Percentiles rank a stretch among this genome's conserved stretches.
These are phyloP conservation scores for Peniophora sp. DNA, from an alignment of 1,284 basidiomycete genomes.

Conservation along the genomic window DNA sequence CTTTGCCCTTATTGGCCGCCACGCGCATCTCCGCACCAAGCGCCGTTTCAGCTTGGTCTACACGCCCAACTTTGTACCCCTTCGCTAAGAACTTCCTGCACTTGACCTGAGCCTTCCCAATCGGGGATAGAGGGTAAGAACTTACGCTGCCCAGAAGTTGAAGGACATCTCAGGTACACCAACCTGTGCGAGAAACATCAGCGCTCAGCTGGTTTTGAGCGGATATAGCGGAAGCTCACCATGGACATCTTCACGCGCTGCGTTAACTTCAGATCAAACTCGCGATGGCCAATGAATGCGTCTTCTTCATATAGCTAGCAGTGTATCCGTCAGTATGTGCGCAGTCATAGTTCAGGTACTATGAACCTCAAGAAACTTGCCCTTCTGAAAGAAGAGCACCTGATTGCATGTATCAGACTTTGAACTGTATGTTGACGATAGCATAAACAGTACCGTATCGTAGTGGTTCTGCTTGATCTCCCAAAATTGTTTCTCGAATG, in stretches of 20 bases:
- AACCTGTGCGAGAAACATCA: slow-evolving; percentile 45
- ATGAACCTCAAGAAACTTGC: slow-evolving; percentile 64
- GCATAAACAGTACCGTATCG: slow-evolving; percentile 55
- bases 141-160: slow-evolving; percentile 86
- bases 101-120: slow-evolving; percentile 3
- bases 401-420: slow-evolving; percentile 22
- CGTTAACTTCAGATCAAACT: slow-evolving; percentile 90
- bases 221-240: slow-evolving; percentile 37
- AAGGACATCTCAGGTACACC: slow-evolving; percentile 95
- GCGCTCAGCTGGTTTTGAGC: neutral
- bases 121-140: slow-evolving; percentile 13
- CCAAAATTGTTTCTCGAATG: slow-evolving; percentile 98
- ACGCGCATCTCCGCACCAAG: slow-evolving; percentile 77
- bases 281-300: slow-evolving; percentile 82
- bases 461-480: slow-evolving; percentile 95
- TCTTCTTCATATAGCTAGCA: slow-evolving; percentile 89
- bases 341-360: neutral
- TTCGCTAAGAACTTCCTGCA: slow-evolving; percentile 72
- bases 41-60: slow-evolving; percentile 95
- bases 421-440: slow-evolving; percentile 5
- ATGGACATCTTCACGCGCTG: slow-evolving; percentile 97
- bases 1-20: slow-evolving; percentile 61
- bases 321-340: slow-evolving; percentile 17
- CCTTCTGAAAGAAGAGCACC: slow-evolving; percentile 96
- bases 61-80: slow-evolving; percentile 95